phyloP scores from a whole-genome alignment of 2,329 filamentous ascomycete genomes.

The Phoma sp. region DNA sequence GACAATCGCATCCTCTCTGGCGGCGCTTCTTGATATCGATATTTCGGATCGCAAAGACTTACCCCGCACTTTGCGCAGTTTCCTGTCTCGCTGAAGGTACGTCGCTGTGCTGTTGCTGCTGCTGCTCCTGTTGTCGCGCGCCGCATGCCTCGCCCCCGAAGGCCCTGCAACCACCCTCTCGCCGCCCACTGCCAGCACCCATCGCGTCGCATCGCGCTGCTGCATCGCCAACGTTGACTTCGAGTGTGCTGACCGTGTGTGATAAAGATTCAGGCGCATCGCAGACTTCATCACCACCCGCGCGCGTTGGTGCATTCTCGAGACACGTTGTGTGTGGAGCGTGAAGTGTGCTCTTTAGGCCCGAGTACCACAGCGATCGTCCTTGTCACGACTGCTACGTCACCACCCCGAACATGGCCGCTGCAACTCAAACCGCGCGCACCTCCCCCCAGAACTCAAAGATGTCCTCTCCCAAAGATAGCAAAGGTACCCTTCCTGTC shows the following conservation, averaged over 20 bases:
- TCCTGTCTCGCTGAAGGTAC: constrained; percentile 36
- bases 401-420: constrained; percentile 47
- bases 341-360: constrained; percentile 32
- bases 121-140: constrained; percentile 27
- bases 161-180: constrained; percentile 27
- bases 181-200: constrained; percentile 15
- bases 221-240: constrained; percentile 3
- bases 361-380: constrained; percentile 39
- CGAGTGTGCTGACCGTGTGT: constrained; percentile 3
- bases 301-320: constrained; percentile 23
- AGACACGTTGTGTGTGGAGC: constrained; percentile 33
- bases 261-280: constrained; percentile 8
- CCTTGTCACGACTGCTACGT: constrained; percentile 43
- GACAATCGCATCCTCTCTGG: constrained; percentile 27
- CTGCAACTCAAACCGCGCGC: constrained; percentile 44
- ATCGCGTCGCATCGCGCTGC: constrained; percentile 23
- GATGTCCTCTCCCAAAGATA: constrained; percentile 50
- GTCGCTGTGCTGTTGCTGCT: constrained; percentile 28
- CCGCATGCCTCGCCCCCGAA: constrained; percentile 27
- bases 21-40: constrained; percentile 25
- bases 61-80: constrained; percentile 39
- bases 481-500: constrained; percentile 42
- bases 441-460: constrained; percentile 47
- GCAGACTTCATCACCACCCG: constrained; percentile 2
- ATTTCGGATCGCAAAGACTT: constrained; percentile 23